Evolutionary conservation across 176 grass and related monocot genomes (phyloP).

Genomic region (Aegilops tauschii): DNA sequence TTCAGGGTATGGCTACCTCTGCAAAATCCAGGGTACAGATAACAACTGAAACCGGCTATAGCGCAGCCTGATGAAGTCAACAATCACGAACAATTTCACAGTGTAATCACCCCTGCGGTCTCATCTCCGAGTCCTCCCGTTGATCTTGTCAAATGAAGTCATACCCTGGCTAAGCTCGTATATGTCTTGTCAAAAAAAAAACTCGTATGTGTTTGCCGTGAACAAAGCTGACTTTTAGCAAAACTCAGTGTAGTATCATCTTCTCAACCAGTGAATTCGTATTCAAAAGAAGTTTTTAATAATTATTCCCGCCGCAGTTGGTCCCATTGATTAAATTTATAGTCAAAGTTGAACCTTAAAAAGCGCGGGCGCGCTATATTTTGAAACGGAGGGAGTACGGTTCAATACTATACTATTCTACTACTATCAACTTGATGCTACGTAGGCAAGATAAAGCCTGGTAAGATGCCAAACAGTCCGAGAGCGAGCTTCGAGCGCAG

Average conservation of each 20-base stretch:
- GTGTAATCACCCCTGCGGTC: background rate
- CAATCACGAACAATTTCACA: background rate
- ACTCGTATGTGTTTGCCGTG: no score
- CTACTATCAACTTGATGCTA: background rate
- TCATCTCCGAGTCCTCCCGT: background rate
- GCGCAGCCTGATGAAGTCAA: background rate
- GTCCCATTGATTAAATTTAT: no score
- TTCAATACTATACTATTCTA: background rate
- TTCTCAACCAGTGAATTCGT: background rate
- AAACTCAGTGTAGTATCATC: background rate
- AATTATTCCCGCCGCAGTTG: no score
- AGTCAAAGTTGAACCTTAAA: no score
- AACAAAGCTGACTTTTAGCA: no score
- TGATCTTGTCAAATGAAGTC: background rate
- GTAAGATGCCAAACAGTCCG: no score
- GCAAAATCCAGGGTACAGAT: background rate
- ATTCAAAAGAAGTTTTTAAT: no score
- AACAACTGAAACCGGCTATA: background rate
- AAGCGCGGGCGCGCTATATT: no score
- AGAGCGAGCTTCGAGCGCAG: background rate
- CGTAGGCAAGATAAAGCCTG: conserved; percentile 18
- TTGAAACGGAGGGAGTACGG: background rate
- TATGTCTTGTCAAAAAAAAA: background rate
- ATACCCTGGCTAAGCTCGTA: background rate
- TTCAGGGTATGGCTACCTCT: background rate